A percentile compares a stretch with the other conserved stretches of the same genome.
Conservation (phyloP, 306 rosid genomes). For the Castanopsis chinensis region DNA sequence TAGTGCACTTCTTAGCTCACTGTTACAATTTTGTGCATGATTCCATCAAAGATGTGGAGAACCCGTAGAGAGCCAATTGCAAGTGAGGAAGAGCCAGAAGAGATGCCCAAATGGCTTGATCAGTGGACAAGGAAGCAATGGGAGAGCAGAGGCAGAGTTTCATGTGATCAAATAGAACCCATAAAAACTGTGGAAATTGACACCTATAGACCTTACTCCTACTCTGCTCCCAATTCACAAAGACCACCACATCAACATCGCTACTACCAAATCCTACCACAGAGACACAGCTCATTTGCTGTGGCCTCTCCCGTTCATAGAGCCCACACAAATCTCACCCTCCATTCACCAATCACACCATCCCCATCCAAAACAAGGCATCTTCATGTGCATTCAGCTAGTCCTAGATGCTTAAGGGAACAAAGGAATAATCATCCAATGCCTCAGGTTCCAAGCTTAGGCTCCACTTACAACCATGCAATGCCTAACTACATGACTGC, state of each 20-base stretch:
- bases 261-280: conserved; percentile 1
- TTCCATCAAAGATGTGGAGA: conserved; percentile 19
- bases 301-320: conserved; percentile 18
- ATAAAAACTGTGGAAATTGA: conserved; percentile 59
- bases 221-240: conserved; percentile 1
- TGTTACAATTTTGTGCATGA: background rate
- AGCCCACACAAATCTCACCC: conserved; percentile 9
- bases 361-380: conserved; percentile 31
- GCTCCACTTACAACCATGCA: conserved; percentile 4
- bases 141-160: conserved; percentile 39
- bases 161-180: conserved; percentile 40
- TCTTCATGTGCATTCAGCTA: conserved; percentile 31
- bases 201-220: conserved; percentile 39
- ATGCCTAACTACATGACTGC: conserved; percentile 52
- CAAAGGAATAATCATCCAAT: background rate
- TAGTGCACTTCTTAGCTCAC: background rate
- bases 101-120: conserved; percentile 27
- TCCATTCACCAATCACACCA: conserved; percentile 33
- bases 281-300: conserved; percentile 18
- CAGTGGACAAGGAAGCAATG: conserved; percentile 29
- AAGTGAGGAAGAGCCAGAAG: conserved; percentile 34
- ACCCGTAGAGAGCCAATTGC: conserved; percentile 20
- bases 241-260: conserved; percentile 9
- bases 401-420: conserved; percentile 34
- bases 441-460: conserved; percentile 1